Conservation (phyloP, 345 rosid genomes). For the Aegle marmelos region DNA sequence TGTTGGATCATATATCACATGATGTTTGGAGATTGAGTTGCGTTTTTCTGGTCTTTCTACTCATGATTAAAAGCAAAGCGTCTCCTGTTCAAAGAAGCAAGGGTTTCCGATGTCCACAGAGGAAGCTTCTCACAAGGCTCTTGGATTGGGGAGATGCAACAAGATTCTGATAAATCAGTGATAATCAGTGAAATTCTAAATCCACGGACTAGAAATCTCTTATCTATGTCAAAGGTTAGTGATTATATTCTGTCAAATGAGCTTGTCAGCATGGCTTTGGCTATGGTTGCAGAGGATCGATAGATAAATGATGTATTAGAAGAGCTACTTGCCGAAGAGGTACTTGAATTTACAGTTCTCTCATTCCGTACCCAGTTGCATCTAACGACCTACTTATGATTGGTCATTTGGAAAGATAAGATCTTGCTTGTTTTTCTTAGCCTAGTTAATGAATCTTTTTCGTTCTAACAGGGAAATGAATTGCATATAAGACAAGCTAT, state of each 20-base stretch:
- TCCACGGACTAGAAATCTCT: conserved; percentile 64
- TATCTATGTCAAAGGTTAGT: conserved; percentile 69
- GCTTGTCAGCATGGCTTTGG: conserved; percentile 81
- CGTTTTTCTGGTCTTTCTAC: neutral
- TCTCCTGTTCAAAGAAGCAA: conserved; percentile 54
- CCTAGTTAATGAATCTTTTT: neutral
- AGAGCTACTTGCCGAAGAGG: conserved; percentile 82
- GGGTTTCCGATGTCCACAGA: conserved; percentile 29
- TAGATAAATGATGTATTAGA: conserved; percentile 67
- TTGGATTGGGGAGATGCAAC: conserved; percentile 84
- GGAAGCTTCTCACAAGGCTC: conserved; percentile 58
- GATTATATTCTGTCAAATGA: conserved; percentile 75
- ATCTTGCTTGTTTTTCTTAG: neutral
- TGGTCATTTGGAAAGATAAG: neutral
- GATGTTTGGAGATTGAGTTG: neutral
- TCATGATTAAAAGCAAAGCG: conserved; percentile 55
- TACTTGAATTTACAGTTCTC: conserved; percentile 10
- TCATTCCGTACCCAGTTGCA: neutral
- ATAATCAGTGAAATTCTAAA: conserved; percentile 74
- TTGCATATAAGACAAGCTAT: conserved; percentile 61
- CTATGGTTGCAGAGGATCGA: conserved; percentile 82
- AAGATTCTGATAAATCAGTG: conserved; percentile 67
- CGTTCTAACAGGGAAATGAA: conserved; percentile 57
- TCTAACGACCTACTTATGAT: neutral
- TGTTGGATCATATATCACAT: neutral